Base-by-base conservation (phyloP, 345 rosid genomes). In the Sisymbrium altissimum region DNA sequence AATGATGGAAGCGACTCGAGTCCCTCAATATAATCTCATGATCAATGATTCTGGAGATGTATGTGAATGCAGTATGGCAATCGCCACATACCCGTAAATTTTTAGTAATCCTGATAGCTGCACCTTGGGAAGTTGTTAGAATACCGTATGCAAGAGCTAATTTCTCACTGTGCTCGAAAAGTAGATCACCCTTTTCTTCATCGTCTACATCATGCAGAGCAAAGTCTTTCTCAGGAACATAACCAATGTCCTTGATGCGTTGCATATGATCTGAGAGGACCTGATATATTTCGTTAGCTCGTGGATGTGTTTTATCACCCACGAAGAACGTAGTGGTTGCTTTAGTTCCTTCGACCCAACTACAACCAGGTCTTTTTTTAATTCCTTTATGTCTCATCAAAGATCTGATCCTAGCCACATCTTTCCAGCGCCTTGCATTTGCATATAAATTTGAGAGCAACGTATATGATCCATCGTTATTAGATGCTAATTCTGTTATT, bases 121-220 rank as follows among this genome's bases (percentile, higher is more conserved):
- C 83, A 19, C 87, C 90, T 35, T 77, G 84, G 23, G 90, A 66
- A 33, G 89, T 79, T 39, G 83, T 84, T 49, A 92, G 70, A 70
- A 92, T 81, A 63, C 89, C 90, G 64, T 80, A 86, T 7, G 92
- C 97, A 39, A 92, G 96, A 72, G 97, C 96, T 66, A 92, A 66
- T 83, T 92, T 92, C 86, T 92, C 97, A 41, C 94, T 85, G 40
- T 92, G 97, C 71, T 88, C 94, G 6, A 72, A 78, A 59, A 92
- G 86, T 60, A 89, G 89, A 74, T 85, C 89, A 48, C 82, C 88
- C 76, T 92, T 89, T 87, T 92, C 96, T 75, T 92, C 97, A 78
- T 92, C 92, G 64, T 86, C 96, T 77, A 89, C 93, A 48, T 92
- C 93, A 78, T 92, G 97, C 39, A 92, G 97, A 0, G 96, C 93